phyloP scores from a whole-genome alignment of 768 basidiomycete genomes.

The Pleurotus tuber-regium region DNA sequence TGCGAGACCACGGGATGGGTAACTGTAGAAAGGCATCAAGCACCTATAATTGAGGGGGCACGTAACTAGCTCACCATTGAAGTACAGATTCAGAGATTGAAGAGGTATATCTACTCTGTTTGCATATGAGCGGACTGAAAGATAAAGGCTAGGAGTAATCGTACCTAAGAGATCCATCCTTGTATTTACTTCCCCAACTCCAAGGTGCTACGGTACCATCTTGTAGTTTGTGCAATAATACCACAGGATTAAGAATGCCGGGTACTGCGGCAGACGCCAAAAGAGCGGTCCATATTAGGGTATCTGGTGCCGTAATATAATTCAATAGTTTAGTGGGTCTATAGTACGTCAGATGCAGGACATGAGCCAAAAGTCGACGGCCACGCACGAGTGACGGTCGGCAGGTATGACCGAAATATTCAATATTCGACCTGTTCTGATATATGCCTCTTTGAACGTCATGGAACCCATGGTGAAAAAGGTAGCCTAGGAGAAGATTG shows the following conservation, averaged over 20 bases:
- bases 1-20: slow-evolving; percentile 94
- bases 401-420: slow-evolving; percentile 93
- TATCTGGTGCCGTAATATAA: slow-evolving; percentile 94
- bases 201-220: slow-evolving; percentile 83
- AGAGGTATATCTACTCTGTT: slow-evolving; percentile 90
- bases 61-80: slow-evolving; percentile 62
- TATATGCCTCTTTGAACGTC: slow-evolving; percentile 95
- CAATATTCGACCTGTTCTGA: slow-evolving; percentile 87
- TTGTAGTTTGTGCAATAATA: slow-evolving; percentile 87
- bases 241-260: slow-evolving; percentile 93
- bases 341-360: neutral
- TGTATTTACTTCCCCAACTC: slow-evolving; percentile 94
- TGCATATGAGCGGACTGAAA: slow-evolving; percentile 14
- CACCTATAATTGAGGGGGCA: neutral
- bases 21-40: slow-evolving; percentile 40
- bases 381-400: slow-evolving; percentile 77
- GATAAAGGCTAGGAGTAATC: slow-evolving; percentile 12
- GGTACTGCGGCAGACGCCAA: slow-evolving; percentile 94
- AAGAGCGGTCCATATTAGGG: slow-evolving; percentile 76
- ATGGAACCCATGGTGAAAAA: slow-evolving; percentile 93
- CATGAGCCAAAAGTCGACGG: slow-evolving; percentile 13
- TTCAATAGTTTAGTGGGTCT: slow-evolving; percentile 96
- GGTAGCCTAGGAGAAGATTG: slow-evolving; percentile 46
- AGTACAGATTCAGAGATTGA: slow-evolving; percentile 84
- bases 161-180: slow-evolving; percentile 86